A percentile compares a stretch with the other conserved stretches of the same genome.
Evolutionary conservation across 1,284 basidiomycete genomes (phyloP).

Genomic region (Austroboletus olivaceoglutinosus): DNA sequence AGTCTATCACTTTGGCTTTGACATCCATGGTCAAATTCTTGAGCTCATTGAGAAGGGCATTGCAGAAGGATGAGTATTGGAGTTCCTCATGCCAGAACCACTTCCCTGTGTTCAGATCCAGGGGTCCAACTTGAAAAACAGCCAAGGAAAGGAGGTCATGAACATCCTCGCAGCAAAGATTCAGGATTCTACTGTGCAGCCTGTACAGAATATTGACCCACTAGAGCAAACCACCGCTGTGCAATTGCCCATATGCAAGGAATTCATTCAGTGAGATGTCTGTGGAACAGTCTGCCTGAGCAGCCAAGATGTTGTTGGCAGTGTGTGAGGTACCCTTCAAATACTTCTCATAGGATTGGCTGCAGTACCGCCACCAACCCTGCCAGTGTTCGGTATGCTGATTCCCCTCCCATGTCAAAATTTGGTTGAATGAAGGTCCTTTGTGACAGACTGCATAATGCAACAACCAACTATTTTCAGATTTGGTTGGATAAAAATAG

Average conservation of each 20-base stretch:
- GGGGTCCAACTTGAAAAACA: slow-evolving; percentile 40
- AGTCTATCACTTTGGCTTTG: slow-evolving; percentile 39
- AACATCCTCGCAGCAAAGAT: slow-evolving; percentile 38
- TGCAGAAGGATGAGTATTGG: slow-evolving; percentile 28
- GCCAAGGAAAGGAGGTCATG: slow-evolving; percentile 40
- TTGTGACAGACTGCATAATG: background rate
- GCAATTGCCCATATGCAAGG: slow-evolving; percentile 29
- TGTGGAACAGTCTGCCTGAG: slow-evolving; percentile 36
- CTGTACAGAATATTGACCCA: slow-evolving; percentile 48
- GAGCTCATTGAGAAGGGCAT: slow-evolving; percentile 33
- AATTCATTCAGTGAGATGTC: slow-evolving; percentile 18
- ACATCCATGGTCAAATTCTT: slow-evolving; percentile 27
- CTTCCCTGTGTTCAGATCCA: slow-evolving; percentile 7
- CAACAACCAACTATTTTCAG: background rate
- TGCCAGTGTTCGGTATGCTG: too few relatives aligned
- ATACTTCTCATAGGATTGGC: too few relatives aligned
- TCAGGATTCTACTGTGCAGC: slow-evolving; percentile 35
- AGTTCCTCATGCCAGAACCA: slow-evolving; percentile 36
- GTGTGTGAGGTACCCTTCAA: slow-evolving; percentile 18
- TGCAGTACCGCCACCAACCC: background rate
- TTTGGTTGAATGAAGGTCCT: too few relatives aligned
- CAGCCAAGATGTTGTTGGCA: slow-evolving; percentile 31
- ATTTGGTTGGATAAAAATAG: too few relatives aligned
- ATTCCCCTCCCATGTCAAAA: background rate
- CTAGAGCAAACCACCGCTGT: slow-evolving; percentile 42